Base-by-base conservation (phyloP, 805 yeast genomes). In the Candida awuae region DNA sequence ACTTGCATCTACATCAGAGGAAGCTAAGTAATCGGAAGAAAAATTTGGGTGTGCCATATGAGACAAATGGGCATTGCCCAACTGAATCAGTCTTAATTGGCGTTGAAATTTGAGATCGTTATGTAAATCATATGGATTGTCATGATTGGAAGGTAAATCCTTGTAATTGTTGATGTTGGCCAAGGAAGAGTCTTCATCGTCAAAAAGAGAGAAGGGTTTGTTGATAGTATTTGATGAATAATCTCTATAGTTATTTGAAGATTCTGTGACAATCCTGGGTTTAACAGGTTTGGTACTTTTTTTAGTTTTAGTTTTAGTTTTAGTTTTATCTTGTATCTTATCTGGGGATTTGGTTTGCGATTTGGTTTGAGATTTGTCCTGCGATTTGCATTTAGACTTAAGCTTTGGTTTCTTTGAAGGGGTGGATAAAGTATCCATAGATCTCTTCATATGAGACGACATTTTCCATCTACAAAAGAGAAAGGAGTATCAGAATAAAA, bases 21-120 rank as follows among this genome's bases (percentile, higher is more conserved):
- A n/a, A n/a, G n/a, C n/a, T n/a, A n/a, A n/a, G n/a, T n/a, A 12
- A 21, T 28, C 9, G 9, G 31, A 25, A 13, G 16, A 23, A 23
- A 35, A 35, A 18, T 15, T 12, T 10, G 38, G 34, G 21, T 35
- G 33, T 16, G 32, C 38, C 38, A 35, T 35, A 5, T 29, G 23
- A 14, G 32, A 35, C 7, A 37, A 25, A 32, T 37, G 34, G 5
- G 32, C 29, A 28, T 37, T 37, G 17, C 39, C 29, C n/a, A 37
- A 30, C 21, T 37, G 39, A 7, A 37, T 37, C 8, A 37, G 18
- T 8, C 39, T 22, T 7, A 37, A 23, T 21, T 37, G 39, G 14
- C 39, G 39, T 20, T 37, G 39, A 20, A 37, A 37, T 14, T 37
- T 37, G 21, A 37, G 25, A 19, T 37, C 39, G 21, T 31, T 32